Evolutionary conservation across 73 alveolate species (phyloP), one percentile per base, ranked within the genome.

Genomic region (Loxodes magnus): DNA sequence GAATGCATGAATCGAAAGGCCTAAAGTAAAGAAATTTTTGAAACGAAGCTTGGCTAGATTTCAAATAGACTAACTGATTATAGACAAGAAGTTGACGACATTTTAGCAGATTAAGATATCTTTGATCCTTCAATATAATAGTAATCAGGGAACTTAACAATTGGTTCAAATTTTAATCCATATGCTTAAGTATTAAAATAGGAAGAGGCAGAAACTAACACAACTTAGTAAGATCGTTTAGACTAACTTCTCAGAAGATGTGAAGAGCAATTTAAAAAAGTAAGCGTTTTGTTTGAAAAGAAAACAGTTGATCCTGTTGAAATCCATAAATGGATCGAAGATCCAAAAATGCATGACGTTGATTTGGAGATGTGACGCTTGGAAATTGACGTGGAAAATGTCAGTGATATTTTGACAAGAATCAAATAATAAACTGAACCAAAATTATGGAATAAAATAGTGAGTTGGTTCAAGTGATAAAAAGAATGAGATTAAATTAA

Each of bases 301-400:
- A n/a, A n/a, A n/a, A n/a, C n/a, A n/a, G n/a, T n/a, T n/a, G n/a
- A n/a, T n/a, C n/a, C n/a, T n/a, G n/a, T n/a, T n/a, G n/a, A n/a
- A n/a, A n/a, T n/a, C n/a, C n/a, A n/a, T n/a, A n/a, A n/a, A n/a
- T n/a, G n/a, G n/a, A n/a, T n/a, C n/a, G n/a, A n/a, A n/a, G n/a
- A n/a, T n/a, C n/a, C n/a, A n/a, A n/a, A n/a, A n/a, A n/a, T n/a
- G n/a, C n/a, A n/a, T n/a, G n/a, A n/a, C n/a, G n/a, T n/a, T 20
- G 78, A 69, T 30, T 23, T 23, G 24, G 43, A 64, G 9, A 6
- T 60, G 17, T 69, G 84, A 71, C 44, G 53, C 34, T 33, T 64
- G 29, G 84, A 69, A 36, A 51, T 69, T 12, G 84, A 69, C 31
- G 56, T 69, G 6, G 84, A 69, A 39, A 64, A 64, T 26, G 51